These are phyloP conservation scores for Yamadazyma membranifaciens DNA, from an alignment of 1,139 yeast genomes.

Conservation along the genomic window DNA sequence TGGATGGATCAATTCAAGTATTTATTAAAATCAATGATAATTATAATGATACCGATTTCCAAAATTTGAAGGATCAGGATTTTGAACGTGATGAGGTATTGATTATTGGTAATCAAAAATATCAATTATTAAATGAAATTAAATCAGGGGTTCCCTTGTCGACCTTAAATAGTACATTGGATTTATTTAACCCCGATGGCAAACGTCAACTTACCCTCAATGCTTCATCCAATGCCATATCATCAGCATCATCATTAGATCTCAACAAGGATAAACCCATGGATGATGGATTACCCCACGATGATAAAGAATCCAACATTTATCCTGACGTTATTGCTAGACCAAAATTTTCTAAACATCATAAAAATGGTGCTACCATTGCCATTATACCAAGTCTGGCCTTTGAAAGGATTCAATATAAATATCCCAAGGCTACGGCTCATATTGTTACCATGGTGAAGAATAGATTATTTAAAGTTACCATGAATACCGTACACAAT, in stretches of 20 bases:
- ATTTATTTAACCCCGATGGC: conserved; percentile 41
- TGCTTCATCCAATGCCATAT: conserved; percentile 6
- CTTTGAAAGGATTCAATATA: conserved; percentile 66
- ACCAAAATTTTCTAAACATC: conserved; percentile 39
- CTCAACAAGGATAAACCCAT: conserved; percentile 7
- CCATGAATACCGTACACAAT: conserved; percentile 84
- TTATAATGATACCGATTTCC: conserved; percentile 6
- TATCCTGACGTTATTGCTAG: conserved; percentile 47
- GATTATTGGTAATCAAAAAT: conserved; percentile 51
- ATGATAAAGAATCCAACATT: neutral
- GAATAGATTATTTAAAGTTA: conserved; percentile 82
- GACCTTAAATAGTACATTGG: conserved; percentile 75
- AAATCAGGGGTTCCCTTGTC: conserved; percentile 85
- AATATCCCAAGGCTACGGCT: conserved; percentile 86
- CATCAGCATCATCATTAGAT: conserved; percentile 16
- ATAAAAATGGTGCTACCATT: conserved; percentile 61
- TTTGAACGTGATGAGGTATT: conserved; percentile 42
- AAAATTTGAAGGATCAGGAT: conserved; percentile 22
- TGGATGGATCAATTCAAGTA: conserved; percentile 85
- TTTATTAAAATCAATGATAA: conserved; percentile 54
- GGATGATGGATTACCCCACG: neutral
- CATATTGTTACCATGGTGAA: conserved; percentile 93
- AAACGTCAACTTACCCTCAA: too few relatives aligned
- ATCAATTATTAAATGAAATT: conserved; percentile 79
- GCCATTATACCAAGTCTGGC: conserved; percentile 90